Base-by-base conservation (phyloP, 495 filamentous ascomycete species). In the Copromyces sp. region DNA sequence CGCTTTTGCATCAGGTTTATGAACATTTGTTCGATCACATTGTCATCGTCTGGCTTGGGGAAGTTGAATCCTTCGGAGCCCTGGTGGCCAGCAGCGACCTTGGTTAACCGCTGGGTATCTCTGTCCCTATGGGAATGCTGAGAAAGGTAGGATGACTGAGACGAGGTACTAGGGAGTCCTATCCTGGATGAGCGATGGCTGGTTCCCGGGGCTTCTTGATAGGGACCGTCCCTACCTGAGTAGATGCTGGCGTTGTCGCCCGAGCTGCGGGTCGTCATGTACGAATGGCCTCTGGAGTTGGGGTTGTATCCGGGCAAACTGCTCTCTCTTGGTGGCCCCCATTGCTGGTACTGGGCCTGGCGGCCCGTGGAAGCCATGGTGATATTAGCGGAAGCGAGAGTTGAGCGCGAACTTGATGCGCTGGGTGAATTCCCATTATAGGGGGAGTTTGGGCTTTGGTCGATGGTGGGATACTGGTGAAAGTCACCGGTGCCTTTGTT, bases 1-100 rank as follows among this genome's bases (percentile, higher is more conserved):
- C 95, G 90, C 81, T 99, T 98, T 75, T 95, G 90, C 96, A 99
- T 99, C 75, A 99, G 83, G 40, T 92, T 91, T 74, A 94, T 84
- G 75, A 98, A 99, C 81, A 97, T 91, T 77, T 92, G 88, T 80
- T 99, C 95, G n/a, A 97, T 91, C 8, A 95, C 81, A 69, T 89
- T 87, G 77, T 97, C 95, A 80, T 97, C 94, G 59, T 89, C 85
- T 11, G 95, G 95, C 71, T 83, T 84, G 45, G 79, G 79, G 35
- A 96, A 87, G 73, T 89, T 87, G 77, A 92, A 90, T 38, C 86
- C 86, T 59, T 89, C 89, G 71, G 84, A 87, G 5, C 83, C 76
- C 24, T 86, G 85, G 73, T 87, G 80, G 72, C 77, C 86, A 69
- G 77, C 84, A 38, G 85, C 79, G 68, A 82, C 77, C 75, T 87